Evolutionary conservation across 2,329 filamentous ascomycete species (phyloP).

Genomic region (Graphilbum ipis-grandicollis): DNA sequence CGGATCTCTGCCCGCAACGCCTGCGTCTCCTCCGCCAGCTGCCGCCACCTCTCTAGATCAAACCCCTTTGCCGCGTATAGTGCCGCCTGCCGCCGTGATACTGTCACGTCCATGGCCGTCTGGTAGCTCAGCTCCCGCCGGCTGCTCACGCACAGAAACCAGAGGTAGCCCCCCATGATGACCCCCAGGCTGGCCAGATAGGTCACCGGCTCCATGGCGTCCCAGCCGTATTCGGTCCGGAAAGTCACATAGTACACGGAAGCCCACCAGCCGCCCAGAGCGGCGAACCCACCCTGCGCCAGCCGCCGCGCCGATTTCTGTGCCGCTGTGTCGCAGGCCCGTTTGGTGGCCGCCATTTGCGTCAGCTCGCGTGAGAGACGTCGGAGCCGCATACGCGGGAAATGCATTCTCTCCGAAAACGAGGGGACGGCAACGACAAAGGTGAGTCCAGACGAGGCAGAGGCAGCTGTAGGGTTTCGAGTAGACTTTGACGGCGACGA

Average conservation of each 20-base stretch:
- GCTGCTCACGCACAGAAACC: constrained; percentile 90
- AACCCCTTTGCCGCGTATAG: constrained; percentile 65
- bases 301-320: constrained; percentile 62
- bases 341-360: constrained; percentile 54
- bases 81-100: constrained; percentile 57
- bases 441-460: no score
- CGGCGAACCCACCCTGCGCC: constrained; percentile 61
- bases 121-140: constrained; percentile 77
- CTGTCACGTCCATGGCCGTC: constrained; percentile 72
- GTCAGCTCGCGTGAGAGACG: constrained; percentile 55
- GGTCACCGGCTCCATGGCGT: constrained; percentile 78
- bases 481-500: neutral
- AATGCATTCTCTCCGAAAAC: constrained; percentile 82
- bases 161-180: constrained; percentile 79
- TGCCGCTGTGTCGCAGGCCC: constrained; percentile 63
- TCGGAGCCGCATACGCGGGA: constrained; percentile 59
- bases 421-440: constrained; percentile 69
- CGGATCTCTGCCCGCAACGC: constrained; percentile 61
- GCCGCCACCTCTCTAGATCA: constrained; percentile 61
- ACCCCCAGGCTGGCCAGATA: constrained; percentile 77
- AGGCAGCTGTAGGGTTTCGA: constrained; percentile 31
- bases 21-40: constrained; percentile 65
- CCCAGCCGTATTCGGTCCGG: constrained; percentile 69
- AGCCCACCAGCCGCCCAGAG: constrained; percentile 64
- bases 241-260: constrained; percentile 59